Evolutionary conservation across 2,329 filamentous ascomycete genomes (phyloP), one percentile per base, ranked within the genome.

Genomic region (Fusarium sambucinum): DNA sequence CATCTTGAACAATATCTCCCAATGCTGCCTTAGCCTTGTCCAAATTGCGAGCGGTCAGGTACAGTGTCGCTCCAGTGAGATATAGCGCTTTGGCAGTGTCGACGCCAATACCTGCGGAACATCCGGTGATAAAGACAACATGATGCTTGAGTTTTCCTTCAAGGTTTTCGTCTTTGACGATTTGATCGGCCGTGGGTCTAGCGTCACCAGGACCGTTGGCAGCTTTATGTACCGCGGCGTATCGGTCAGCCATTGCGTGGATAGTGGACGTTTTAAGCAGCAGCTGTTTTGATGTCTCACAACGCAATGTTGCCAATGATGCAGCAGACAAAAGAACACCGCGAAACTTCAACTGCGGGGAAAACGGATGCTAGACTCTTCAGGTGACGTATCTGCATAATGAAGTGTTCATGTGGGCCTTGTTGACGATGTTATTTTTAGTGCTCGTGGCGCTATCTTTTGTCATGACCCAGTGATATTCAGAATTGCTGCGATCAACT

Each of bases 71-170:
- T 2, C 59, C 56, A 0, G 59, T 46, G 11, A 46, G 23, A 11
- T 61, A 13, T 4, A 61, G 17, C 1, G 59, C 46, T 16, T 46
- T 61, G 1, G 59, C 59, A 9, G 56, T 61, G 1, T 62, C 59
- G 2, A 40, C 8, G 0, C 58, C 58, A 6, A 61, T 61, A 0
- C 58, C 58, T 0, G 55, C 38, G 0, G 58, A 61, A n/a, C 58
- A 61, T 0, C 58, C 58, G 0, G 58, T 61, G 4, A 61, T 29
- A 1, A 61, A 25, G 6, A 54, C 4, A 1, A 29, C 6, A 1
- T 40, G 27, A 2, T 8, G 21, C 0, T 1, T 25, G 2, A 61
- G 4, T 2, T 30, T 61, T 2, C 55, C 55, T 13, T 61, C 38
- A 0, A 61, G 13, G 0, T 32, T 30, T 30, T 60, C 58, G 11